phyloP scores from a whole-genome alignment of 129 eudicot genomes.

The Centella asiatica region DNA sequence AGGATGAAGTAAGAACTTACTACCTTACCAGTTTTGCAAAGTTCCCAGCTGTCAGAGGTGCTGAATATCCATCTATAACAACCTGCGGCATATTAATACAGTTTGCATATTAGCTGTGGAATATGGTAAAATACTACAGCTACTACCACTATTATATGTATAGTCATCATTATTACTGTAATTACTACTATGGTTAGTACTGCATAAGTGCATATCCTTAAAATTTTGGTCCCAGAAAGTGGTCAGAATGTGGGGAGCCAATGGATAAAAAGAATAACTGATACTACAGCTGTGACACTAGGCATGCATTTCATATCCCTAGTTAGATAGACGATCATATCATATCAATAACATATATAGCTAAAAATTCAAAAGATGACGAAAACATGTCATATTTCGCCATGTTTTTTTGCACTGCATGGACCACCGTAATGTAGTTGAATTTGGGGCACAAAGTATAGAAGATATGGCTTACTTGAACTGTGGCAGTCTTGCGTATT shows the following conservation, averaged over 20 bases:
- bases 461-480: conserved; percentile 41
- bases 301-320: background rate
- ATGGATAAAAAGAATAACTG: background rate
- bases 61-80: conserved; percentile 93
- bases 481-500: conserved; percentile 55
- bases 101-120: background rate
- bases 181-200: too few relatives aligned
- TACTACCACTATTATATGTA: too few relatives aligned
- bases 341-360: background rate
- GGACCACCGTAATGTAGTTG: background rate
- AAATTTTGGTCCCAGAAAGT: background rate
- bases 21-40: conserved; percentile 99
- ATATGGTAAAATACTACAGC: too few relatives aligned
- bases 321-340: background rate
- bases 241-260: background rate
- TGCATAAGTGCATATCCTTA: too few relatives aligned
- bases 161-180: too few relatives aligned
- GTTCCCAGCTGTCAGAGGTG: conserved; percentile 93
- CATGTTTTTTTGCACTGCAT: background rate
- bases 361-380: background rate
- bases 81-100: conserved; percentile 43
- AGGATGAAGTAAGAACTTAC: conserved; percentile 34
- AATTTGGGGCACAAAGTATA: background rate
- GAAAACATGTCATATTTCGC: background rate
- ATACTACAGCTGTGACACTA: background rate